These are phyloP conservation scores for Claviceps arundinis DNA, from an alignment of 2,329 filamentous ascomycete species.

Conservation along the genomic window DNA sequence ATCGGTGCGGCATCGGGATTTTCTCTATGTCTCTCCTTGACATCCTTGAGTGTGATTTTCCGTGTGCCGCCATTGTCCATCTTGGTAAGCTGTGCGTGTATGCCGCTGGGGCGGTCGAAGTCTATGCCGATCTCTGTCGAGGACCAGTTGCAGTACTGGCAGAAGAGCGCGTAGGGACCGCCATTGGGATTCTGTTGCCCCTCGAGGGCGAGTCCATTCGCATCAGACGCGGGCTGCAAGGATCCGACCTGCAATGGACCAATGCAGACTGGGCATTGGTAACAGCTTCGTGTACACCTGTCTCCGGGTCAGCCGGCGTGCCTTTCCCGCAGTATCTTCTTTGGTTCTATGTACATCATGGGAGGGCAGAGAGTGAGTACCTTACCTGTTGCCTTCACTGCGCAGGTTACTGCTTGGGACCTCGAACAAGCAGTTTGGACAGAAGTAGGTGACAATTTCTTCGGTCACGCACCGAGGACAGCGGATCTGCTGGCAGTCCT, in stretches of 20 bases:
- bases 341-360: not conserved
- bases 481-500: constrained; percentile 92
- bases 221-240: constrained; percentile 43
- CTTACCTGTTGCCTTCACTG: constrained; percentile 80
- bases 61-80: constrained; percentile 48
- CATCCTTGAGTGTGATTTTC: constrained; percentile 36
- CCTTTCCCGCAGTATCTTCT: not conserved
- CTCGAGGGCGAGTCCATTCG: constrained; percentile 30
- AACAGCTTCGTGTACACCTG: constrained; percentile 88
- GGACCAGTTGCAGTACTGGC: constrained; percentile 87
- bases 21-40: constrained; percentile 38
- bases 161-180: constrained; percentile 64
- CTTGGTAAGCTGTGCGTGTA: constrained; percentile 66
- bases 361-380: not conserved
- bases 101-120: constrained; percentile 79
- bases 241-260: constrained; percentile 65
- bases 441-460: constrained; percentile 91
- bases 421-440: constrained; percentile 89
- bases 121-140: constrained; percentile 80
- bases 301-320: constrained; percentile 6
- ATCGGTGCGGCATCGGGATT: constrained; percentile 23
- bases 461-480: constrained; percentile 86
- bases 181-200: constrained; percentile 16
- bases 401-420: constrained; percentile 87
- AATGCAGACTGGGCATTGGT: constrained; percentile 83